Evolutionary conservation across 805 yeast genomes (phyloP).

Genomic region (Metschnikowia anglica): DNA sequence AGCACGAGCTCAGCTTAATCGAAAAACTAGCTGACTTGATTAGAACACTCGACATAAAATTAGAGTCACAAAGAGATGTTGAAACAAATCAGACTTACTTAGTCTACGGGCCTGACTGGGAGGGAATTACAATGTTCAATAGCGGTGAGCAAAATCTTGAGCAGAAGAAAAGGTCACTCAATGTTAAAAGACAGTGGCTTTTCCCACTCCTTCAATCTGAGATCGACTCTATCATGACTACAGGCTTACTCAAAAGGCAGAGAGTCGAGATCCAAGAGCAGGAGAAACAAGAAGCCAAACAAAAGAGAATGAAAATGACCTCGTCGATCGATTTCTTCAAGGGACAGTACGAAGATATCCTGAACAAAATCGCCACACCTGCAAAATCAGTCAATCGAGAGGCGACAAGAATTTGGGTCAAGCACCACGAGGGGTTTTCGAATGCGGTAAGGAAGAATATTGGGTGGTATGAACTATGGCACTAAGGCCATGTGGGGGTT

Average conservation of each 20-base stretch:
- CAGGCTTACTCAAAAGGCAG: slow-evolving; percentile 18
- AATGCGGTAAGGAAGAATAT: slow-evolving; percentile 86
- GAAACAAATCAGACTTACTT: slow-evolving; percentile 31
- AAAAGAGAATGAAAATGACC: slow-evolving; percentile 22
- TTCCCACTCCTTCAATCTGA: slow-evolving; percentile 40
- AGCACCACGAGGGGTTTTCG: slow-evolving; percentile 86
- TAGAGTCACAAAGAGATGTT: slow-evolving; percentile 38
- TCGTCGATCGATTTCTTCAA: slow-evolving; percentile 42
- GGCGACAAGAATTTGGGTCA: slow-evolving; percentile 64
- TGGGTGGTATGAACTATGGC: slow-evolving; percentile 72
- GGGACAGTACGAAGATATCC: slow-evolving; percentile 35
- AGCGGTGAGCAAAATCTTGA: slow-evolving; percentile 11
- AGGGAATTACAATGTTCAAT: slow-evolving; percentile 27
- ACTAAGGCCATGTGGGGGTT: background rate
- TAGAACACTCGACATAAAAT: slow-evolving; percentile 38
- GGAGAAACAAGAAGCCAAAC: slow-evolving; percentile 18
- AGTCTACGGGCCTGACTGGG: slow-evolving; percentile 38
- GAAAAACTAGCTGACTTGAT: slow-evolving; percentile 40
- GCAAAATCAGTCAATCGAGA: slow-evolving; percentile 11
- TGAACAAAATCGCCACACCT: slow-evolving; percentile 24
- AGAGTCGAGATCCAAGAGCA: slow-evolving; percentile 1
- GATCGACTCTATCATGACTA: slow-evolving; percentile 31
- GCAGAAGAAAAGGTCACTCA: slow-evolving; percentile 24
- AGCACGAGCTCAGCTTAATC: slow-evolving; percentile 31
- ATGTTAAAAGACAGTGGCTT: slow-evolving; percentile 31